A percentile compares a stretch with the other conserved stretches of the same genome.
These are phyloP conservation scores for Podospora sp. DNA, from an alignment of 495 filamentous ascomycete genomes.

Conservation along the genomic window DNA sequence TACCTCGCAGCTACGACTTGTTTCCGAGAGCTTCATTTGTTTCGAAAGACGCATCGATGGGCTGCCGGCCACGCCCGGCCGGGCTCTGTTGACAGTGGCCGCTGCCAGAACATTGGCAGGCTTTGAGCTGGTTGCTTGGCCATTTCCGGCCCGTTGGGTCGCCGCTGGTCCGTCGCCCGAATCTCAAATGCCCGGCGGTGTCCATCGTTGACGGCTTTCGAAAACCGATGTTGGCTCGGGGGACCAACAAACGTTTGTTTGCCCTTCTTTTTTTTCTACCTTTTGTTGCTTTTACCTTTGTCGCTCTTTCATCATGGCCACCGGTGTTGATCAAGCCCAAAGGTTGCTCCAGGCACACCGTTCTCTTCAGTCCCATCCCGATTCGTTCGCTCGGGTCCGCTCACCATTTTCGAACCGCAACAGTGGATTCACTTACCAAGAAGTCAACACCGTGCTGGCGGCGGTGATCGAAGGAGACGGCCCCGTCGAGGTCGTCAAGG, in stretches of 20 bases:
- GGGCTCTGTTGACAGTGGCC: not conserved
- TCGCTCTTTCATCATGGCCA: slow-evolving; percentile 21
- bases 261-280: not conserved
- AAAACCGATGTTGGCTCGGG: not conserved
- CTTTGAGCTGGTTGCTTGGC: not conserved
- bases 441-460: slow-evolving; percentile 35
- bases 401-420: slow-evolving; percentile 23
- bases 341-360: slow-evolving; percentile 33
- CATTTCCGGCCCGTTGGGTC: not conserved
- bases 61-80: not conserved
- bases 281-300: not conserved
- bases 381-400: slow-evolving; percentile 25
- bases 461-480: slow-evolving; percentile 35
- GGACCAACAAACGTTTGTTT: not conserved
- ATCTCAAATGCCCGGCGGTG: not conserved
- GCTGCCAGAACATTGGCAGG: not conserved
- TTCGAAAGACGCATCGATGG: not conserved
- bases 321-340: slow-evolving; percentile 31
- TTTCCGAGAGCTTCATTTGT: not conserved
- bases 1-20: not conserved
- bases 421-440: slow-evolving; percentile 28
- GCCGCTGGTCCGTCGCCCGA: not conserved
- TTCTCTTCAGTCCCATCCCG: slow-evolving; percentile 20
- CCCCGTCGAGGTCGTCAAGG: slow-evolving; percentile 32
- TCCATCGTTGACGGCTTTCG: not conserved